Evolutionary conservation across 345 rosid species (phyloP).

Genomic region (Firmiana major): DNA sequence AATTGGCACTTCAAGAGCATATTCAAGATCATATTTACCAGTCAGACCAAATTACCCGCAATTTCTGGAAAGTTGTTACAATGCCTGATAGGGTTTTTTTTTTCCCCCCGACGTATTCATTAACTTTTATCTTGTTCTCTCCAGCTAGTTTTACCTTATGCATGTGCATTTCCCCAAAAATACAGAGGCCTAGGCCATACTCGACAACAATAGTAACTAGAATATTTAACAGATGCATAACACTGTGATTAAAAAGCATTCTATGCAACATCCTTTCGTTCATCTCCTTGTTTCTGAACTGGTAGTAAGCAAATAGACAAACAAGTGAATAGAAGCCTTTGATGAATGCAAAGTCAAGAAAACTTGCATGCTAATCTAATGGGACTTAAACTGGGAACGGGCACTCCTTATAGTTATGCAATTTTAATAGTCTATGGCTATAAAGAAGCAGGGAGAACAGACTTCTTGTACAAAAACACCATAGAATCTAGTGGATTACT

Average conservation of each 20-base stretch:
- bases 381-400: not conserved
- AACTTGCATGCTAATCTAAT: not conserved
- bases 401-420: not conserved
- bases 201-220: not conserved
- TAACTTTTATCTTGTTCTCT: not conserved
- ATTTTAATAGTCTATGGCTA: not conserved
- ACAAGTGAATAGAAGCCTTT: not conserved
- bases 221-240: not conserved
- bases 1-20: not conserved
- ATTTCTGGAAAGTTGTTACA: not conserved
- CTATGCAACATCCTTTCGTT: not conserved
- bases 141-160: not conserved
- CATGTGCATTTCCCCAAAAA: not conserved
- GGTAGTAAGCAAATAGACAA: not conserved
- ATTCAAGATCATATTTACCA: not conserved
- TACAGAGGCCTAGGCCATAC: not conserved
- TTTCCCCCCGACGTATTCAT: not conserved
- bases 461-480: not conserved
- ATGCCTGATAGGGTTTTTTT: not conserved
- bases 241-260: not conserved
- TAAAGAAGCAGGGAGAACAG: not conserved
- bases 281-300: not conserved
- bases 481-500: not conserved
- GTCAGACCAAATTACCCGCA: not conserved
- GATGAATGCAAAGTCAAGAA: not conserved